Evolutionary conservation across 2,329 filamentous ascomycete species (phyloP), one percentile per base, ranked within the genome.

Genomic region (Penicillium sp.): DNA sequence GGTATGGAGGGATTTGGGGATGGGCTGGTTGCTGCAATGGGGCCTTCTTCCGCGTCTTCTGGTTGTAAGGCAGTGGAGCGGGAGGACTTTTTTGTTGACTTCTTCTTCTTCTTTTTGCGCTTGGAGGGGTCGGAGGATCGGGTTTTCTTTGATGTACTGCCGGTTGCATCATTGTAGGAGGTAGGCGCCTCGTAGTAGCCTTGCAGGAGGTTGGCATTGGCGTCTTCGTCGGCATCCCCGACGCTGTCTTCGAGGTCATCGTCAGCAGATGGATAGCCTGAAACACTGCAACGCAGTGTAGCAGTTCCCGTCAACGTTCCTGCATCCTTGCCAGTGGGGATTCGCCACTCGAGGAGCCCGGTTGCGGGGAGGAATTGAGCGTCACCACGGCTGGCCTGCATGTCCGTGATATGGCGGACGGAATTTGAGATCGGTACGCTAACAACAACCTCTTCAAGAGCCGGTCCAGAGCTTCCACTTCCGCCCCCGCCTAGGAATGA

Each of bases 341-440:
- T 85, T 55, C 86, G 84, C 93, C 93, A 97, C 72, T 96, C 89
- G 9, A 97, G 79, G 1, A 83, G 73, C 45, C 82, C 82, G 49
- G 90, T 90, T 2, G 85, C 86, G 0, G 89, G 85, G 52, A 85
- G 89, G 76, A 92, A 97, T 55, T 83, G 86, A 2, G 91, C 92
- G 63, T 97, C 93, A 35, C 92, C 93, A 61, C 85, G 86, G 63
- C 86, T 89, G 2, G 92, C 85, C 54, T 90, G 84, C 53, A 97
- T 82, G 67, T 97, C 92, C 5, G 86, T 86, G 16, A 97, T 79
- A 69, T 92, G 96, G 56, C 90, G 86, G 49, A 97, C 91, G 26
- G 85, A 84, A 4, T 84, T 76, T 3, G 93, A 90, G 11, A 97
- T 81, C 1, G 92, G 92, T 9, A 97, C 83, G 2, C 85, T 86